phyloP scores from a whole-genome alignment of 2,329 filamentous ascomycete species.

The Epicoccum sorghinum region DNA sequence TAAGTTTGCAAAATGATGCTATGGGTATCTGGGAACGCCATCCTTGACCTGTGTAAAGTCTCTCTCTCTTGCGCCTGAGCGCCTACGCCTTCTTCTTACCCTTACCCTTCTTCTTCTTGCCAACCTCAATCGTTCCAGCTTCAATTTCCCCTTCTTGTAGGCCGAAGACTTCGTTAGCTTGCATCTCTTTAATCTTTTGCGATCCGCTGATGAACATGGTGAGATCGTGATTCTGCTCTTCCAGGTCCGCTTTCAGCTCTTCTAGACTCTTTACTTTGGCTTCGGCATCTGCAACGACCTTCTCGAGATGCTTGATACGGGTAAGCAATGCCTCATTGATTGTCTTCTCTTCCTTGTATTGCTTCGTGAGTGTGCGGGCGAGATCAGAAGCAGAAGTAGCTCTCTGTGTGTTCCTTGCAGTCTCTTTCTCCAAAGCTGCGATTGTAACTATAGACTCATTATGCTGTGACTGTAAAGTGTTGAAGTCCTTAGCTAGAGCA shows the following conservation, averaged over 20 bases:
- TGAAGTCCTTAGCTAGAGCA: conserved; percentile 58
- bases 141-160: conserved; percentile 67
- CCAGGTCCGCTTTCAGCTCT: conserved; percentile 71
- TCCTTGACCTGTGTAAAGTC: too few species aligned
- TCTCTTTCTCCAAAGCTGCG: conserved; percentile 72
- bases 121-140: conserved; percentile 42
- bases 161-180: conserved; percentile 73
- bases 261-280: conserved; percentile 49
- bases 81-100: conserved; percentile 28
- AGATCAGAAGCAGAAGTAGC: conserved; percentile 76
- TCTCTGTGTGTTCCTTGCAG: conserved; percentile 60
- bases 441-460: conserved; percentile 62
- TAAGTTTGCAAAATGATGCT: too few species aligned
- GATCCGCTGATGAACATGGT: conserved; percentile 85
- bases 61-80: neutral
- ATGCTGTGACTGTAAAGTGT: conserved; percentile 61
- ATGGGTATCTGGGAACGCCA: too few species aligned
- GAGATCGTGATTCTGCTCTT: conserved; percentile 86
- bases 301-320: conserved; percentile 74
- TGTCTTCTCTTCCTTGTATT: conserved; percentile 84
- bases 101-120: conserved; percentile 35
- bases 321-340: conserved; percentile 81
- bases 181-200: conserved; percentile 77
- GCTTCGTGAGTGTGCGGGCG: conserved; percentile 74
- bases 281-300: conserved; percentile 63